Conservation (phyloP, 2,329 filamentous ascomycete species). For the Penicillium sp. region DNA sequence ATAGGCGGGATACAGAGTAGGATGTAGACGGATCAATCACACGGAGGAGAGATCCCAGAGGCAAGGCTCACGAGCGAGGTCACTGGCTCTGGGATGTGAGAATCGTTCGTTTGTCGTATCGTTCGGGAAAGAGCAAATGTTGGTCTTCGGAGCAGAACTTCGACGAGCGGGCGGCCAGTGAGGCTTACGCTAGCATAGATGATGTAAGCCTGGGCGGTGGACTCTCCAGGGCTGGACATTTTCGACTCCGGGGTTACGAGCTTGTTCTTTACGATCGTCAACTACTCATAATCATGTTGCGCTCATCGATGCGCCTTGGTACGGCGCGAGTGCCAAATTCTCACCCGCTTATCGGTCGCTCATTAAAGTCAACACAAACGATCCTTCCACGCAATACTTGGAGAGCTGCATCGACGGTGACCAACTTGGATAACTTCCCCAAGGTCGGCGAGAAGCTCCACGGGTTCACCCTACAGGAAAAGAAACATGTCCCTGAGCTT, state of each 20-base stretch:
- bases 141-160: constrained; percentile 13
- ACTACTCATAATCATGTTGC: constrained; percentile 31
- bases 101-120: neutral
- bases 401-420: constrained; percentile 59
- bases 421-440: constrained; percentile 73
- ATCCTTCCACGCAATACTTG: constrained; percentile 19
- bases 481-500: constrained; percentile 90
- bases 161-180: constrained; percentile 9
- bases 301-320: constrained; percentile 31
- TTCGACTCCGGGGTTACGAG: constrained; percentile 7
- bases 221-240: constrained; percentile 4
- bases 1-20: constrained; percentile 12
- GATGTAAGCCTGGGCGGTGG: constrained; percentile 7
- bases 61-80: constrained; percentile 15
- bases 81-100: constrained; percentile 23
- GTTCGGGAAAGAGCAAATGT: constrained; percentile 5
- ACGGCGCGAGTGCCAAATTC: constrained; percentile 27
- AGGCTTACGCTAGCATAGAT: constrained; percentile 11
- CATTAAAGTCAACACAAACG: constrained; percentile 18
- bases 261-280: neutral
- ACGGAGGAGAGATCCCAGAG: constrained; percentile 22
- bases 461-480: constrained; percentile 85
- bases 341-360: constrained; percentile 19
- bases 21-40: constrained; percentile 20
- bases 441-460: constrained; percentile 81